Evolutionary conservation across 164 flowering plant genomes (phyloP).

Genomic region (Nelumbo lutea): DNA sequence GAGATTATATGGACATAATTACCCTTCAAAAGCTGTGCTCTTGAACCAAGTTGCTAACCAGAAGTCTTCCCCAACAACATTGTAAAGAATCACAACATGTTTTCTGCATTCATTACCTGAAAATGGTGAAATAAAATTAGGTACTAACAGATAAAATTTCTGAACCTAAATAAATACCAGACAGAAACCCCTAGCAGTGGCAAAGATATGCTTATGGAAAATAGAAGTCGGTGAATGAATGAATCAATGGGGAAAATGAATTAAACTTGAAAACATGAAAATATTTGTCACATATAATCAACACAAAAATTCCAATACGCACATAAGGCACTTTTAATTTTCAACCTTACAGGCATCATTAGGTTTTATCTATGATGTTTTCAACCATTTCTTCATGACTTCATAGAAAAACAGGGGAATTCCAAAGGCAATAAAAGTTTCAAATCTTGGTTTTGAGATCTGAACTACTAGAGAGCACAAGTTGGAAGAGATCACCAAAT

Average conservation of each 20-base stretch:
- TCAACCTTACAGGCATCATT: neutral
- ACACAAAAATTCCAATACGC: no score
- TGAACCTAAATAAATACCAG: neutral
- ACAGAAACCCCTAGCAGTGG: neutral
- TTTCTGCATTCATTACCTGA: conserved; percentile 63
- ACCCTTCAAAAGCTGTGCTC: conserved; percentile 89
- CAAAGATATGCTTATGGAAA: neutral
- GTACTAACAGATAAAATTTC: neutral
- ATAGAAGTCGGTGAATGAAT: neutral
- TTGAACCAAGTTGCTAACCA: conserved; percentile 90
- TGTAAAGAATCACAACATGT: conserved; percentile 74
- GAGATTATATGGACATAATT: conserved; percentile 13
- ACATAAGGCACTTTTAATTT: no score
- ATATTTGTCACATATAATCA: neutral
- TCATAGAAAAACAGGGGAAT: no score
- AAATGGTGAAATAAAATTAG: conserved; percentile 7
- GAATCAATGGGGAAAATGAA: neutral
- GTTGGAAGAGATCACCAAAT: no score
- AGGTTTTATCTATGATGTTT: neutral
- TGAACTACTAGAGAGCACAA: no score
- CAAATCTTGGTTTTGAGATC: no score
- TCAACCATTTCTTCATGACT: no score
- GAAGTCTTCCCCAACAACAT: conserved; percentile 76
- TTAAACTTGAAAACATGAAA: neutral
- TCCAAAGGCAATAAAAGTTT: no score